Base-by-base conservation (phyloP, 2,329 filamentous ascomycete genomes). In the Apiospora pterosperma region DNA sequence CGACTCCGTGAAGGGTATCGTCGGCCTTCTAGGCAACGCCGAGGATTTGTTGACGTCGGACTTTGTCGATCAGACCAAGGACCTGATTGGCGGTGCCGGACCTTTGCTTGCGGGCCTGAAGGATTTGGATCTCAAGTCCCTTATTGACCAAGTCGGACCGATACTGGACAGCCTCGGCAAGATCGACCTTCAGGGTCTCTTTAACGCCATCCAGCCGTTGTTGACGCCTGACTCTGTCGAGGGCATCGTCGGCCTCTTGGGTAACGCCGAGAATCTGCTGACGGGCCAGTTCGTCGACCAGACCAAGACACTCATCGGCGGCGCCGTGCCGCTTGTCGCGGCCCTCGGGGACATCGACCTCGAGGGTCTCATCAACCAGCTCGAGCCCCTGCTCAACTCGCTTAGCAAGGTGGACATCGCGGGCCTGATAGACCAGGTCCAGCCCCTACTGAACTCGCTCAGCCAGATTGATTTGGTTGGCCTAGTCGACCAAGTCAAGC, bases 121-220 rank as follows among this genome's bases (percentile, higher is more conserved):
- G 0, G 68, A 74, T 0, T 68, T 80, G 25, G 78, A 71, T 69
- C 39, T 66, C 5, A 52, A 66, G 16, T 44, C 63, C 5, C 38
- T 66, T 1, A 23, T 76, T 1, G 65, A 72, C 19, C 72, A 62
- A 23, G 28, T 48, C 28, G 39, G 28, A 4, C 60, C 60, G 2
- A 4, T 62, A 71, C 71, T 2, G 66, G 66, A 4, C 36, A 66
- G 21, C 67, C 62, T 78, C 12, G 66, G 67, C 58, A 69, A 74
- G 41, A 65, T 77, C n/a, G 68, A 74, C 65, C 66, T 74, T 2
- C 67, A 73, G 58, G 70, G 70, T 6, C 64, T 77, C 7, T 69
- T 77, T 5, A 68, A 76, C 10, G 72, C 77, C 6, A 65, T 78
- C 5, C 69, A 70, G 11, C 79, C 79, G 14, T 67, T 81, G 2